Conservation (phyloP, 345 rosid species). For the Salix udensis region DNA sequence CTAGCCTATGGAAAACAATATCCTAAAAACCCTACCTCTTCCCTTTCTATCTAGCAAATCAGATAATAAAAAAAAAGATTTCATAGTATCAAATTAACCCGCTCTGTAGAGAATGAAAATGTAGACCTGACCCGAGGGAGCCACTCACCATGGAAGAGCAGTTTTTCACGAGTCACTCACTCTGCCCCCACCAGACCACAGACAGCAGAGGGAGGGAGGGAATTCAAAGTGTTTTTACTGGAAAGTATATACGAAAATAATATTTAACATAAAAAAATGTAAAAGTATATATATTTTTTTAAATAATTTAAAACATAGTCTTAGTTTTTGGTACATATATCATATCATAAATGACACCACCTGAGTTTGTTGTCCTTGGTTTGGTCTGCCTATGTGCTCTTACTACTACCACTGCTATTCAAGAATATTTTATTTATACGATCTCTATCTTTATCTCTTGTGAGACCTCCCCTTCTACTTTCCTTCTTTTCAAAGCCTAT, state of each 20-base stretch:
- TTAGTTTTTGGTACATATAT: too few species aligned
- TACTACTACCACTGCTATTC: too few species aligned
- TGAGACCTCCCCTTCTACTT: constrained; percentile 3
- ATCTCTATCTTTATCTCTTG: not conserved
- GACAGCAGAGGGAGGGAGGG: too few species aligned
- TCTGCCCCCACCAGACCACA: too few species aligned
- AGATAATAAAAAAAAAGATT: not conserved
- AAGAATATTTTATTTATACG: not conserved
- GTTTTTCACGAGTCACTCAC: too few species aligned
- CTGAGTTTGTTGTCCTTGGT: too few species aligned
- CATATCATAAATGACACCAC: too few species aligned
- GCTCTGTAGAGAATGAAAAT: constrained; percentile 19
- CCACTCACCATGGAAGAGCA: not conserved
- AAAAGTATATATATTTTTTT: too few species aligned
- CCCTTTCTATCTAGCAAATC: not conserved
- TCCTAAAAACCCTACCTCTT: not conserved
- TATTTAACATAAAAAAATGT: too few species aligned
- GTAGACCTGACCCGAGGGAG: not conserved
- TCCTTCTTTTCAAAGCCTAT: not conserved
- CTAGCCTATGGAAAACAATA: constrained; percentile 17
- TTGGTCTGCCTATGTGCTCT: too few species aligned
- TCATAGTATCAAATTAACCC: not conserved
- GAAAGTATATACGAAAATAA: too few species aligned
- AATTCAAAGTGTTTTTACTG: not conserved
- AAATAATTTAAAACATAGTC: too few species aligned